A percentile compares a stretch with the other conserved stretches of the same genome.
Evolutionary conservation across 2,329 filamentous ascomycete genomes (phyloP).

Genomic region (Beauveria australis): DNA sequence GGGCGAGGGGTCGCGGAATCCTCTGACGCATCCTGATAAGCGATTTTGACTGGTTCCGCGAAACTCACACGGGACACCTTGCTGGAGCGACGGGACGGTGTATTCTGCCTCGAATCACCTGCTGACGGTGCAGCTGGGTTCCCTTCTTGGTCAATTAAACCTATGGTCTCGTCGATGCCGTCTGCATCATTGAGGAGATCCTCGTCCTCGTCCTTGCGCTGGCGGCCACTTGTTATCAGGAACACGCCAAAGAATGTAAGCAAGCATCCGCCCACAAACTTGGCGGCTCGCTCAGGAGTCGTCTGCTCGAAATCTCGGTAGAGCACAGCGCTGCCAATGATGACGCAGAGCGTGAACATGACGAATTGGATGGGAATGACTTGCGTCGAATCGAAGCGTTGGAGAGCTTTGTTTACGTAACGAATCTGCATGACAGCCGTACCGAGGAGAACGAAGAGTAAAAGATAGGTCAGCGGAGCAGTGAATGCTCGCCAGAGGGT

Average conservation of each 20-base stretch:
- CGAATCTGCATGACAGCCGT: slow-evolving; percentile 96
- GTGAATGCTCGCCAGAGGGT: slow-evolving; percentile 83
- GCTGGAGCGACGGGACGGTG: slow-evolving; percentile 40
- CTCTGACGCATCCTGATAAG: slow-evolving; percentile 26
- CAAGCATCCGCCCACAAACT: slow-evolving; percentile 84
- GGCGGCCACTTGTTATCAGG: slow-evolving; percentile 81
- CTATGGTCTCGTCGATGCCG: slow-evolving; percentile 56
- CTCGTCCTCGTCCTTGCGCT: slow-evolving; percentile 47
- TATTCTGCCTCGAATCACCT: slow-evolving; percentile 20
- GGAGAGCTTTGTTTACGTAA: slow-evolving; percentile 81
- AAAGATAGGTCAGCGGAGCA: slow-evolving; percentile 82
- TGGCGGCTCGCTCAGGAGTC: slow-evolving; percentile 61
- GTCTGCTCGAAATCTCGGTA: slow-evolving; percentile 93
- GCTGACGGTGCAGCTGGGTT: slow-evolving; percentile 9
- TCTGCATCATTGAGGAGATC: slow-evolving; percentile 42
- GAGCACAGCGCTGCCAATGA: slow-evolving; percentile 83
- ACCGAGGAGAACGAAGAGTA: slow-evolving; percentile 68
- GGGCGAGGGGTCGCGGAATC: slow-evolving; percentile 28
- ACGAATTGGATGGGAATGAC: slow-evolving; percentile 98
- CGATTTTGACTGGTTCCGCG: slow-evolving; percentile 26
- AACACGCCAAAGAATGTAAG: slow-evolving; percentile 97
- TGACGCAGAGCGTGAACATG: slow-evolving; percentile 90
- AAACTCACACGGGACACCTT: slow-evolving; percentile 39
- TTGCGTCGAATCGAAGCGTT: slow-evolving; percentile 92
- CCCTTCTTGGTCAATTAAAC: slow-evolving; percentile 43